phyloP scores from a whole-genome alignment of 176 grass and related monocot species.

The Neostapfia colusana region DNA sequence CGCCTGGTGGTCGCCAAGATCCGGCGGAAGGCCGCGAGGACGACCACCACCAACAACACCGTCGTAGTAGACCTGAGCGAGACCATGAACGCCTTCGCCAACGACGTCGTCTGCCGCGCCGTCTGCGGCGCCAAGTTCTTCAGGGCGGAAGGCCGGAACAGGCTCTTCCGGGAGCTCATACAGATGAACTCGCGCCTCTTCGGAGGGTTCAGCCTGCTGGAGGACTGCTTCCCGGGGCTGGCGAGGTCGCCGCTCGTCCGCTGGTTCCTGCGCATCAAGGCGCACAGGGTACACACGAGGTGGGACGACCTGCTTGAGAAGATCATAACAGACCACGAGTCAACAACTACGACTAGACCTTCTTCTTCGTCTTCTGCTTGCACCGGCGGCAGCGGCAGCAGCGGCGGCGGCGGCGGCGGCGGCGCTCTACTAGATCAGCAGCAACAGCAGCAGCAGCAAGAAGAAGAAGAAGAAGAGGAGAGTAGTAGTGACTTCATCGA shows the following conservation, averaged over 20 bases:
- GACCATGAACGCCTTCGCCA: constrained; percentile 29
- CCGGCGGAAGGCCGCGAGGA: background rate
- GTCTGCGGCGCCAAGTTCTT: constrained; percentile 38
- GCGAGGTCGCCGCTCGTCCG: background rate
- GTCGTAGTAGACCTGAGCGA: constrained; percentile 41
- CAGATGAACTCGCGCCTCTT: background rate
- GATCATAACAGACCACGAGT: constrained; percentile 29
- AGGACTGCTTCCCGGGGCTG: constrained; percentile 38
- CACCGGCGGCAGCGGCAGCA: too few species aligned
- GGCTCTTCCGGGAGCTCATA: constrained; percentile 42
- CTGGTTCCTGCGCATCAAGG: background rate
- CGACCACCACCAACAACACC: background rate
- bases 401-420: too few species aligned
- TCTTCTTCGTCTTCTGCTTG: too few species aligned
- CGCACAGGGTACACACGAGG: background rate
- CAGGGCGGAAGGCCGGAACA: constrained; percentile 20
- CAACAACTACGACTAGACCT: too few species aligned
- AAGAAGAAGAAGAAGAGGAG: too few species aligned
- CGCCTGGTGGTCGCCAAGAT: constrained; percentile 21
- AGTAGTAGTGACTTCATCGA: constrained; percentile 41
- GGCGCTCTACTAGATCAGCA: too few species aligned
- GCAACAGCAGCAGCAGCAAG: background rate
- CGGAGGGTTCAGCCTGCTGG: constrained; percentile 24
- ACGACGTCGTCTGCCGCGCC: constrained; percentile 40
- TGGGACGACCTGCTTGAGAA: constrained; percentile 44